Base-by-base conservation (phyloP, 257 asterid species). In the Marsdenia floribunda region DNA sequence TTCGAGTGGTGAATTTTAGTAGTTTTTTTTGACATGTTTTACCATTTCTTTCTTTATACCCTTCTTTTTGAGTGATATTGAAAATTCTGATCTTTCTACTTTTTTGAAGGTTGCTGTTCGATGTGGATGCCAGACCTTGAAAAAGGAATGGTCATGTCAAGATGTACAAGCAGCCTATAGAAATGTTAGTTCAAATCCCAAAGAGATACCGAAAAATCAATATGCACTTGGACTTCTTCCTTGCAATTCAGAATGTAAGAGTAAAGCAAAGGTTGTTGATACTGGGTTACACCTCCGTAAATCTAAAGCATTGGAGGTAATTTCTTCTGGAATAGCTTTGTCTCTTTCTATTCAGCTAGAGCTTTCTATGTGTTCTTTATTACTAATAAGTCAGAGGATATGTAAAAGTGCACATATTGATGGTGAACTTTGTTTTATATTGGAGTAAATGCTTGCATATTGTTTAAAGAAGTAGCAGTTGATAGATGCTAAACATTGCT, bases 101-200 rank as follows among this genome's bases (percentile, higher is more conserved):
- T 79, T 79, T 73, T 70, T 68, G 75, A 68, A 93, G 98, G 97
- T 90, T 37, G 84, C 78, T 19, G 90, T 88, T 75, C 97, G 97
- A 5, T 91, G 98, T 47, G 78, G 82, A 81, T 93, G 98, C 82
- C 98, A 88, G 82, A 87, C 85, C 70, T 64, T 93, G 72, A 93
- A 93, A 79, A 90, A 84, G 76, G 97, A 93, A 78, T 90, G 96
- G 97, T 11, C 81, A 18, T 93, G 98, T 79, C 85, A 83, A 72
- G 93, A 90, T 24, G 97, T 91, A 47, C 98, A 93, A 83, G 83
- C 82, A 63, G 87, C 96, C 65, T 84, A 93, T 74, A 76, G 72
- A 21, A 80, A 61, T 64, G 58, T 77, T 19, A 89, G 91, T 72
- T 68, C 77, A 79, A 93, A 93, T 81, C 91, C 92, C 68, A 89